Base-by-base conservation (phyloP, 257 asterid genomes). In the Jasminum sambac region DNA sequence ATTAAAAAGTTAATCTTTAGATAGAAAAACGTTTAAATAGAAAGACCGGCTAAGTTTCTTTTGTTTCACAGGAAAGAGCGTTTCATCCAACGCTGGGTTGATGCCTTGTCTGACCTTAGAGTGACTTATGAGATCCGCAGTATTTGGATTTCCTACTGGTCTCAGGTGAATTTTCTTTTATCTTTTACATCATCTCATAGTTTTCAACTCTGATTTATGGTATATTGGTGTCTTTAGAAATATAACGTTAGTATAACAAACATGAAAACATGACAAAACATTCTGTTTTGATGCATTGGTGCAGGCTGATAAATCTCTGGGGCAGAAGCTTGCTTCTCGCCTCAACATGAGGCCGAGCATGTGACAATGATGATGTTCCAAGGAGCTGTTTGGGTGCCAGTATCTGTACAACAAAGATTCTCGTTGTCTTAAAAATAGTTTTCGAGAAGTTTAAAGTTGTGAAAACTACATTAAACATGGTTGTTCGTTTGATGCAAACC, bases 281-380 rank as follows among this genome's bases (percentile, higher is more conserved):
- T 30, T 30, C 36, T 30, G 36, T 30, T 30, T 50, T 50, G 24
- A 50, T 19, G 60, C 12, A 2, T 12, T 13, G 30, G 1, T 68
- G 81, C 82, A 90, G 96, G 92, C 88, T 0, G 96, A 90, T 80
- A 88, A 80, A 71, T 81, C 90, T 57, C 94, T 88, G 4, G 90
- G 96, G 23, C 94, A 87, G 89, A 88, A 87, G 78, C 66, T 88
- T 12, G 87, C 96, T 0, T 79, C 94, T 37, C 95, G 83, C 55
- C 89, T 88, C 66, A 90, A 81, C 50, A 34, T 84, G 23, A 83
- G 82, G 85, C 97, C 95, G 38, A 65, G 85, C 24, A 86, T 90
- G 95, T 90, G 85, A 88, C 83, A 75, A 38, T 43, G 70, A 76
- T 11, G 36, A 16, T 46, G 59, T 12, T 44, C 17, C 17, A 24